These are phyloP conservation scores for Osmozyma mogii DNA, from an alignment of 805 yeast species.

Conservation along the genomic window DNA sequence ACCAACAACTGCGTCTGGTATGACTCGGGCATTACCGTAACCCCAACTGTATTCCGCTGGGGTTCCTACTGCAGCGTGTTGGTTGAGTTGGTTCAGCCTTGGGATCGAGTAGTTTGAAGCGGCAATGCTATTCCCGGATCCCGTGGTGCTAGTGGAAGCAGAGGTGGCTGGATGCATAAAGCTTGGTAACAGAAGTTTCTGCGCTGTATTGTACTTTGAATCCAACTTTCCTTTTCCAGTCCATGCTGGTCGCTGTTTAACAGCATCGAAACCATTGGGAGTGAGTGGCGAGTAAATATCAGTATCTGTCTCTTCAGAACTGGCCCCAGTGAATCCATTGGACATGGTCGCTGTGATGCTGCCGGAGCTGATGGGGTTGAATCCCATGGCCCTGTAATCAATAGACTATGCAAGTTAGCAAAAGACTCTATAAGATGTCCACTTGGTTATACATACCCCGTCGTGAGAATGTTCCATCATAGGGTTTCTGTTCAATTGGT, in stretches of 20 bases:
- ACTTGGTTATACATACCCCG: neutral
- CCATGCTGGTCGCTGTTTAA: slow-evolving; percentile 3
- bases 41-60: too few species aligned
- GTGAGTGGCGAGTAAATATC: slow-evolving; percentile 7
- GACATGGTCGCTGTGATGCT: slow-evolving; percentile 12
- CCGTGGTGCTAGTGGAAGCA: too few species aligned
- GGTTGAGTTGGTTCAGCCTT: too few species aligned
- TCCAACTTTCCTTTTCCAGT: slow-evolving; percentile 3
- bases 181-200: slow-evolving; percentile 12
- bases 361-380: slow-evolving; percentile 8
- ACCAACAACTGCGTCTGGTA: too few species aligned
- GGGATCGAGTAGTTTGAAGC: too few species aligned
- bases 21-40: too few species aligned
- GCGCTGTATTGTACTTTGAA: slow-evolving; percentile 2
- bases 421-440: neutral
- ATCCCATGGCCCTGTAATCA: slow-evolving; percentile 4
- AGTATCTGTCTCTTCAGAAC: slow-evolving; percentile 9
- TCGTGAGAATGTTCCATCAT: neutral
- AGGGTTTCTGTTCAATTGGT: neutral
- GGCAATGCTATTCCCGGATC: too few species aligned
- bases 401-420: neutral
- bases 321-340: slow-evolving; percentile 9
- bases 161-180: slow-evolving; percentile 6
- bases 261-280: slow-evolving; percentile 3
- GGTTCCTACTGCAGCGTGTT: too few species aligned